Percentiles rank a stretch among this genome's conserved stretches.
Evolutionary conservation across 129 eudicot species (phyloP).

Genomic region (Apium graveolens): DNA sequence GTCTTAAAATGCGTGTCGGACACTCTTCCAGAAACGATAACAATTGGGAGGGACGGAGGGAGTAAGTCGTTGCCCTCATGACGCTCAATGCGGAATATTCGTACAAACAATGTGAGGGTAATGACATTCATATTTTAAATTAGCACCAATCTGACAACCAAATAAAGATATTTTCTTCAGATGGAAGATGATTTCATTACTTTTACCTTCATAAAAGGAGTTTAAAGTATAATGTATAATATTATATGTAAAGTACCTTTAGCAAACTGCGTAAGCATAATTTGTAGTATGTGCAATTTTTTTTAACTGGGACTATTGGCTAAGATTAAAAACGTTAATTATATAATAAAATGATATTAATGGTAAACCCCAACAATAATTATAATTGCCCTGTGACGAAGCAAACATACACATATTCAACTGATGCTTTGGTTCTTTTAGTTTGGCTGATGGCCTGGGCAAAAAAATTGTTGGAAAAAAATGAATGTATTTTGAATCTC

Average conservation of each 20-base stretch:
- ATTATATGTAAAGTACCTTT: background rate
- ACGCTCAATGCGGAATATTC: too few relatives aligned
- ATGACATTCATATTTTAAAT: too few relatives aligned
- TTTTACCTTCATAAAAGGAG: background rate
- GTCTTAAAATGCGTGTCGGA: too few relatives aligned
- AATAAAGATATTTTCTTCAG: background rate
- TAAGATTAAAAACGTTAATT: background rate
- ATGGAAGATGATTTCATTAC: constrained; percentile 31
- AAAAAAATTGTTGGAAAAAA: too few relatives aligned
- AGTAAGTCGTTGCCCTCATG: too few relatives aligned
- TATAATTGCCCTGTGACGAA: constrained; percentile 3
- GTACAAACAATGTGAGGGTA: too few relatives aligned
- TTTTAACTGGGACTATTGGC: background rate
- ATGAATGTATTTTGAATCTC: background rate
- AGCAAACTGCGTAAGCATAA: constrained; percentile 15
- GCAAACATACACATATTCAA: background rate
- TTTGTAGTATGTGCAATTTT: constrained; percentile 5
- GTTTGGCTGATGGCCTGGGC: background rate
- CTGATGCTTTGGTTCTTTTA: background rate
- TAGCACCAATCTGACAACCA: background rate
- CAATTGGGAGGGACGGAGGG: too few relatives aligned
- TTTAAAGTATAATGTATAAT: background rate
- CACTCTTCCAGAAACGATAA: too few relatives aligned
- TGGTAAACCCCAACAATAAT: background rate
- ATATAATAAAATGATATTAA: background rate